These are phyloP conservation scores for Neckera pumila DNA, from an alignment of 225 moss, liverwort and hornwort species.

Conservation along the genomic window DNA sequence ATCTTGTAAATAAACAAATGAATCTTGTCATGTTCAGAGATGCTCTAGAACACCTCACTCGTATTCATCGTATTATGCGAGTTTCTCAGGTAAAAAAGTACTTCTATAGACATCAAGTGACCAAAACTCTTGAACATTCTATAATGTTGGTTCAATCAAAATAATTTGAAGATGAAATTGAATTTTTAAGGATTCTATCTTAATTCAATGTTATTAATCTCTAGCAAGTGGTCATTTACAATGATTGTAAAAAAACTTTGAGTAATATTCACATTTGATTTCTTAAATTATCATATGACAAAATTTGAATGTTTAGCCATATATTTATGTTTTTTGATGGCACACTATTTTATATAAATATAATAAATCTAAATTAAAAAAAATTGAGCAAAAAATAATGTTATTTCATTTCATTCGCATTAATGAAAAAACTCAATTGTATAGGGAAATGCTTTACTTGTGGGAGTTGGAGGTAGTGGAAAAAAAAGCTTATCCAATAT, in stretches of 20 bases:
- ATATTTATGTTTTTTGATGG: too few relatives aligned
- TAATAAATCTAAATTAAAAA: background rate
- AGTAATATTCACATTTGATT: too few relatives aligned
- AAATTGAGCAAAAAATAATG: background rate
- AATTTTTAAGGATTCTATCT: too few relatives aligned
- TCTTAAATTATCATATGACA: too few relatives aligned
- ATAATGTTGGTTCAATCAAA: too few relatives aligned
- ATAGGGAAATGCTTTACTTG: constrained; percentile 78
- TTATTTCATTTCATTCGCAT: background rate
- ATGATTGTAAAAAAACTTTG: too few relatives aligned
- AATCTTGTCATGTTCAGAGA: constrained; percentile 88
- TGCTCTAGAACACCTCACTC: constrained; percentile 82
- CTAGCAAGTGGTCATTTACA: background rate
- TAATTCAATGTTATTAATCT: background rate
- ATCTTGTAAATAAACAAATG: constrained; percentile 69
- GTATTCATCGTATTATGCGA: constrained; percentile 76
- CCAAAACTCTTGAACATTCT: background rate
- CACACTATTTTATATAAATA: too few relatives aligned
- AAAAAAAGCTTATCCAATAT: constrained; percentile 84
- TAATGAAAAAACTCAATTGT: background rate
- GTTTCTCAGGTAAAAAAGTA: constrained; percentile 33
- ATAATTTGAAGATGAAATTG: background rate
- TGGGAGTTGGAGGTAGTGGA: constrained; percentile 92
- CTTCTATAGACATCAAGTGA: background rate
- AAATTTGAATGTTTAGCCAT: too few relatives aligned